Evolutionary conservation across 2,329 filamentous ascomycete species (phyloP), one percentile per base, ranked within the genome.

Genomic region (Beauveria scarabaeidicola): DNA sequence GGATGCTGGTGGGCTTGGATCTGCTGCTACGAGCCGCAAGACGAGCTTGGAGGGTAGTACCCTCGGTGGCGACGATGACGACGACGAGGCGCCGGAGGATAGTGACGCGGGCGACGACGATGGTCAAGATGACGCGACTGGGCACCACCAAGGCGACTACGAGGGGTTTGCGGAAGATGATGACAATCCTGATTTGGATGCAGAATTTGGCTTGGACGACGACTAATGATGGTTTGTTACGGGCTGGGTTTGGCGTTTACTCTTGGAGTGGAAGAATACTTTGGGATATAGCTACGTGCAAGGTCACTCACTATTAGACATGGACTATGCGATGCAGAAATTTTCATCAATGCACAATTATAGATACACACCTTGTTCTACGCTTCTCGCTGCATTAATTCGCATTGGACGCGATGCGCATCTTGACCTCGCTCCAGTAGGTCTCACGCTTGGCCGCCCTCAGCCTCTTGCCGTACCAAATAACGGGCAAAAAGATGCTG

Each of bases 21-120:
- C 80, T 25, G 77, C 76, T 13, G 76, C 77, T 0, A 80, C 77
- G 41, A 82, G 79, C 60, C 74, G 75, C 54, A 75, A 69, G 68
- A 76, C 69, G 21, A 75, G 73, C 46, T 61, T 71, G 38, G 72
- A 70, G 1, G 72, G 72, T 0, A 76, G 74, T 36, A 68, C 68
- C 10, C 63, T 73, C 13, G 72, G 72, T 7, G 72, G 64, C 0
- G 72, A 69, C 5, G 72, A 66, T 0, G 71, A 67, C 2, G 73
- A 74, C 0, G 71, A 67, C 1, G 73, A 74, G 8, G 70, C 67
- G 9, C 68, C 70, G 0, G 72, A 70, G 0, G 73, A 72, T 53
- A 73, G 71, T 3, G 72, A 73, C 1, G 73, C 69, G 1, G 71
- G 72, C 5, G 71, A 68, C 1, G 73, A 74, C 32, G 72, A 74